phyloP scores from a whole-genome alignment of 805 yeast species.

The Sungouiella blattae region DNA sequence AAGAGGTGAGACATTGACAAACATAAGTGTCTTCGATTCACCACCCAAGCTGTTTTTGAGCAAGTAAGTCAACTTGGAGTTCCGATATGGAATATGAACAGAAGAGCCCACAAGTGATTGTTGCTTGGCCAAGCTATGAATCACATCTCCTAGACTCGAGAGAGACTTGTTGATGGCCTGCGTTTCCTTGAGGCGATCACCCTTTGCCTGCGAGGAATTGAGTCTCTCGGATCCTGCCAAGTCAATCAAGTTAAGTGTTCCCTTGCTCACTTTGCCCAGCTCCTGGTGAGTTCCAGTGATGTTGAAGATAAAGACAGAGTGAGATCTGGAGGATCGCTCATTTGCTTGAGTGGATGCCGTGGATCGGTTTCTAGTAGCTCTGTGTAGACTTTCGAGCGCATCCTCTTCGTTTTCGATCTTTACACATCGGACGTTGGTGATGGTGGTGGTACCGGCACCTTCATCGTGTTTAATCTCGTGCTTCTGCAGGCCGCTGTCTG shows the following conservation, averaged over 20 bases:
- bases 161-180: constrained; percentile 85
- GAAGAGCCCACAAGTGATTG: constrained; percentile 28
- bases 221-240: constrained; percentile 93
- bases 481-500: constrained; percentile 25
- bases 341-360: constrained; percentile 82
- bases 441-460: constrained; percentile 46
- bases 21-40: constrained; percentile 85
- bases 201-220: constrained; percentile 68
- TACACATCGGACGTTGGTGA: constrained; percentile 57
- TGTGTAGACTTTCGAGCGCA: constrained; percentile 48
- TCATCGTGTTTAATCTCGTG: constrained; percentile 75
- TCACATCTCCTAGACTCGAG: constrained; percentile 88
- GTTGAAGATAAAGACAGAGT: constrained; percentile 68
- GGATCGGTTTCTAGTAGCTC: constrained; percentile 60
- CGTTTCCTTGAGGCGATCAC: constrained; percentile 80
- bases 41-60: constrained; percentile 84
- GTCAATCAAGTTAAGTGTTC: constrained; percentile 73
- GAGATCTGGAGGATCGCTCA: constrained; percentile 87
- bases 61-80: constrained; percentile 75
- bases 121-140: constrained; percentile 55
- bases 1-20: constrained; percentile 80
- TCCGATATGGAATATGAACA: constrained; percentile 62
- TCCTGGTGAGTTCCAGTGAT: constrained; percentile 51
- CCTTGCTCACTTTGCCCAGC: constrained; percentile 42
- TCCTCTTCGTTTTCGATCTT: constrained; percentile 44